Evolutionary conservation across 192 early-diverging fungal genomes (phyloP), one percentile per base, ranked within the genome.

Genomic region (Gamsiella multidivaricata): DNA sequence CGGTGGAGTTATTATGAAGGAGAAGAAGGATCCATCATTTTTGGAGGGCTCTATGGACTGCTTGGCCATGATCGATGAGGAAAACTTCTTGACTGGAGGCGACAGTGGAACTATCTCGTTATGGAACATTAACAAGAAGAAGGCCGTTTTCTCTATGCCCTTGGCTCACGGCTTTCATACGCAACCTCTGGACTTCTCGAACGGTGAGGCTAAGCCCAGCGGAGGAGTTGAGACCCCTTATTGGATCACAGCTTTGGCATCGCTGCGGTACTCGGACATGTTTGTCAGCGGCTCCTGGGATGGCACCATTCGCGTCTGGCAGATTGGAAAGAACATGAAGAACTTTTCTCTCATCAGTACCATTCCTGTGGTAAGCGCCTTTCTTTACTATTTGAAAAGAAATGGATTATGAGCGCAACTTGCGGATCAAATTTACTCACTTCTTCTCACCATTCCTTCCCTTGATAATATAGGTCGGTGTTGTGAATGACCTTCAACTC

Each of bases 61-160:
- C 29, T 85, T 98, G 23, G 92, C 92, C 22, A 89, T 97, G 90
- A 82, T 99, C 43, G 96, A 98, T 78, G 98, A 99, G 74, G 91
- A 95, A 50, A 86, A 88, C 39, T 99, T 94, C 87, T 83, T 99
- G 23, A 96, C 88, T 15, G 98, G 97, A 49, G 90, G 93, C 39
- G 97, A 99, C 81, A 89, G 85, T 65, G 94, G 96, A 14, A 88
- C 92, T 0, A 89, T 99, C 46, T 98, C 94, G 29, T 83, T 99
- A 65, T 99, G 98, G 98, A 93, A 91, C 76, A 69, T 91, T 28
- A 88, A 88, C 65, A 91, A 90, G 67, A 99, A 99, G 84, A 98
- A 98, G 70, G 95, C 98, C 15, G 72, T 94, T 7, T 97, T 91
- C 64, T 91, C 94, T 8, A 83, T 89, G 47, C 75, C 89, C 41